These are phyloP conservation scores for Ascochyta koolunga DNA, from an alignment of 2,329 filamentous ascomycete genomes.

Conservation along the genomic window DNA sequence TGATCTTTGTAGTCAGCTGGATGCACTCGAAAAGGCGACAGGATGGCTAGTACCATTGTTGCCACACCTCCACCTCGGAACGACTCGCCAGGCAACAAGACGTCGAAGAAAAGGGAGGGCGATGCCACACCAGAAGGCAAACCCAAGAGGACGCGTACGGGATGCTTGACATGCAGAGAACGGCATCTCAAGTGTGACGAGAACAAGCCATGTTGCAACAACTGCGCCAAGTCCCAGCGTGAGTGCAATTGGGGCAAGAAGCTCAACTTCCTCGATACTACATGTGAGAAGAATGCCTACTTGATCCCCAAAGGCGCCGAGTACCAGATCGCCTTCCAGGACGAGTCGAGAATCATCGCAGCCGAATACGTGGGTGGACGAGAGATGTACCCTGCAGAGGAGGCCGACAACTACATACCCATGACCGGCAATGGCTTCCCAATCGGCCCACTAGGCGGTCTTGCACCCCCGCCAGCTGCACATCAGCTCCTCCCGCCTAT, in stretches of 20 bases:
- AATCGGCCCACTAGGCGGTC: slow-evolving; percentile 30
- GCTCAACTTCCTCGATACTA: slow-evolving; percentile 89
- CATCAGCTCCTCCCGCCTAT: slow-evolving; percentile 59
- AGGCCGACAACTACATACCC: slow-evolving; percentile 25
- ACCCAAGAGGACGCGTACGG: slow-evolving; percentile 86
- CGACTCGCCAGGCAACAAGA: slow-evolving; percentile 27
- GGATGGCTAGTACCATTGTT: slow-evolving; percentile 29
- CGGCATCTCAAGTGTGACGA: slow-evolving; percentile 93
- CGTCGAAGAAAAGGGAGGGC: slow-evolving; percentile 28
- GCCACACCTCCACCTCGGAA: slow-evolving; percentile 29
- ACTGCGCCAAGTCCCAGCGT: slow-evolving; percentile 86
- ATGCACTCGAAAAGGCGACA: slow-evolving; percentile 10
- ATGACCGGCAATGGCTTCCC: slow-evolving; percentile 37
- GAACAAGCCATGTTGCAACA: slow-evolving; percentile 68
- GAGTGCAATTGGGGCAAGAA: slow-evolving; percentile 85
- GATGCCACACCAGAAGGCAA: slow-evolving; percentile 56
- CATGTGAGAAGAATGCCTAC: slow-evolving; percentile 70
- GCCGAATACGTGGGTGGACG: slow-evolving; percentile 86
- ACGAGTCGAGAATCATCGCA: slow-evolving; percentile 88
- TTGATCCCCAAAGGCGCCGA: slow-evolving; percentile 53
- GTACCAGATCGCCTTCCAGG: slow-evolving; percentile 78
- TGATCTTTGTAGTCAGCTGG: slow-evolving; percentile 1
- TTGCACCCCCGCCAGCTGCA: slow-evolving; percentile 46
- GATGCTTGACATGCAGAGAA: slow-evolving; percentile 88
- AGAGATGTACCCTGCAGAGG: slow-evolving; percentile 70